Conservation (phyloP, 2,329 filamentous ascomycete genomes). For the Fusarium caatingaense region DNA sequence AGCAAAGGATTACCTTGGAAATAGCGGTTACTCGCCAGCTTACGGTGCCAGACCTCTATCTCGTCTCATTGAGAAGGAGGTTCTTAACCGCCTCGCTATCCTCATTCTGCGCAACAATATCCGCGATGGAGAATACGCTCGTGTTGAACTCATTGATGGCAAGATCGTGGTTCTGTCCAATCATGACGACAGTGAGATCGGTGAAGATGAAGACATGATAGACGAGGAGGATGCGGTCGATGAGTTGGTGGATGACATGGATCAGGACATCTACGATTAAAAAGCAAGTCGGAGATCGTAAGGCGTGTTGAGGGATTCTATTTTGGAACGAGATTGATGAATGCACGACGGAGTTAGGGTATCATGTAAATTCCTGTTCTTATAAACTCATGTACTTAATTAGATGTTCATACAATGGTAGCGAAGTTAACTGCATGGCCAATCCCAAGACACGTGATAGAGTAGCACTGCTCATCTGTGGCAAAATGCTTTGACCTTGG, state of each 20-base stretch:
- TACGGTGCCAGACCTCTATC: constrained; percentile 92
- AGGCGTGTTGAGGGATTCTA: constrained; percentile 12
- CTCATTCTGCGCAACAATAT: constrained; percentile 88
- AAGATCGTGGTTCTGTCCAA: constrained; percentile 87
- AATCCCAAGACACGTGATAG: background rate
- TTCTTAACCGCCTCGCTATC: constrained; percentile 92
- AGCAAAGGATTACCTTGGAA: constrained; percentile 93
- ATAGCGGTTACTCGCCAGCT: constrained; percentile 91
- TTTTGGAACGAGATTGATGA: constrained; percentile 28
- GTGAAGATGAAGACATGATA: constrained; percentile 77
- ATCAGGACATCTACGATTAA: constrained; percentile 66
- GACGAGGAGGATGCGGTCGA: constrained; percentile 79
- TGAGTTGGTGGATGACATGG: constrained; percentile 73
- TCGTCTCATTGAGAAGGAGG: constrained; percentile 95
- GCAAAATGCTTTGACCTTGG: background rate
- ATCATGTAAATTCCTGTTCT: constrained; percentile 4
- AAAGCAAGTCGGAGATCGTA: background rate
- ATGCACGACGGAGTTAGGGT: constrained; percentile 32
- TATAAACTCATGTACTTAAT: constrained; percentile 25
- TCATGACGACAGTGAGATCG: constrained; percentile 71
- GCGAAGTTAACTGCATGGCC: constrained; percentile 5
- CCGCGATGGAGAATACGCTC: constrained; percentile 84
- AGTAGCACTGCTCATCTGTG: background rate
- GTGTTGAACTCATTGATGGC: constrained; percentile 81
- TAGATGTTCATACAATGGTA: constrained; percentile 5